Conservation (phyloP, 805 yeast species). For the Zygoascus tannicola region DNA sequence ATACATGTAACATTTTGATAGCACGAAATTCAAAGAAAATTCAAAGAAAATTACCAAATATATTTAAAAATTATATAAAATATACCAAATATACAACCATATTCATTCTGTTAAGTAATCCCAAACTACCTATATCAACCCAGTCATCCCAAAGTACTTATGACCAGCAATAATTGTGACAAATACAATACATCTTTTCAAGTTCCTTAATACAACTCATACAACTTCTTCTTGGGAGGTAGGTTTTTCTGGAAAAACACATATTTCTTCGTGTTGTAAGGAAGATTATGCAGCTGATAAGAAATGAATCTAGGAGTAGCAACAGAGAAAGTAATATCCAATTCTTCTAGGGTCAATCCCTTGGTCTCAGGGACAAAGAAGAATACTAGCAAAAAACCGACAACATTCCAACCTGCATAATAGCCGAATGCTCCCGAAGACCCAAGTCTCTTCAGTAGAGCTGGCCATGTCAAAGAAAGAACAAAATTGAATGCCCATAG, state of each 20-base stretch:
- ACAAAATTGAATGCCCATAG: conserved; percentile 47
- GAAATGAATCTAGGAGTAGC: conserved; percentile 43
- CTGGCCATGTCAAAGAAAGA: conserved; percentile 72
- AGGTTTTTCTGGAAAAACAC: conserved; percentile 17
- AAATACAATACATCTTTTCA: too few relatives aligned
- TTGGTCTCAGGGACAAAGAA: conserved; percentile 55
- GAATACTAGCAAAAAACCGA: conserved; percentile 53
- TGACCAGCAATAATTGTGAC: too few relatives aligned
- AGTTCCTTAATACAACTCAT: conserved; percentile 14
- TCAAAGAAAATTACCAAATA: too few relatives aligned
- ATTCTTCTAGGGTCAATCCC: conserved; percentile 63
- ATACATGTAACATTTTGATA: too few relatives aligned
- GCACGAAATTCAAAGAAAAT: too few relatives aligned
- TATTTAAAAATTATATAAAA: too few relatives aligned
- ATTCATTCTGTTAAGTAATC: too few relatives aligned
- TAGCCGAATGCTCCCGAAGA: conserved; percentile 84
- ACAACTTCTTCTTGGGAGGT: conserved; percentile 14
- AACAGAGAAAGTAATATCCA: conserved; percentile 62
- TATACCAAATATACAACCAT: too few relatives aligned
- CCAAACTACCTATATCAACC: too few relatives aligned
- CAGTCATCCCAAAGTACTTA: too few relatives aligned
- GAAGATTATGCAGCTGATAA: conserved; percentile 33
- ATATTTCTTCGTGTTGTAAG: conserved; percentile 15
- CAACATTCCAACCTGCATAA: conserved; percentile 81
- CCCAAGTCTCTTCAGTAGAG: conserved; percentile 53